A percentile compares a stretch with the other conserved stretches of the same genome.
phyloP scores from a whole-genome alignment of 441 rosid species.

The Croton setiger region DNA sequence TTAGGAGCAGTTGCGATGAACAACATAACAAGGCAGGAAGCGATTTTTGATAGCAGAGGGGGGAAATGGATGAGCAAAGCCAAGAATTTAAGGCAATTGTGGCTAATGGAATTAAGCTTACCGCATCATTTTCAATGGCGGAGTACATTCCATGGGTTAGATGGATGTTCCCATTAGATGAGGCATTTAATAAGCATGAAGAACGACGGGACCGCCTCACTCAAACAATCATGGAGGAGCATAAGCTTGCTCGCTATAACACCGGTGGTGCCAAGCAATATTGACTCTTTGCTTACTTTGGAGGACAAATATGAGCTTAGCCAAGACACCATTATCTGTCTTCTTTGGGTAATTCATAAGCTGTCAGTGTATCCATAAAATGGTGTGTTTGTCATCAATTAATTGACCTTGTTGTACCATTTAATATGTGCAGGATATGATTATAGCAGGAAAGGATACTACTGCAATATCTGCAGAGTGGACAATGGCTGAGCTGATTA shows the following conservation, averaged over 20 bases:
- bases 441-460: slow-evolving; percentile 94
- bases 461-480: slow-evolving; percentile 79
- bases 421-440: slow-evolving; percentile 61
- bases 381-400: not conserved
- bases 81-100: slow-evolving; percentile 76
- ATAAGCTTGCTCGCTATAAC: slow-evolving; percentile 35
- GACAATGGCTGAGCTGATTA: slow-evolving; percentile 84
- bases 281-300: slow-evolving; percentile 81
- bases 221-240: slow-evolving; percentile 82
- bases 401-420: too few species aligned
- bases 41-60: slow-evolving; percentile 73
- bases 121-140: slow-evolving; percentile 77
- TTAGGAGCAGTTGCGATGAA: slow-evolving; percentile 86
- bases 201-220: slow-evolving; percentile 74
- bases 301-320: slow-evolving; percentile 84
- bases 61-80: slow-evolving; percentile 77
- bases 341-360: slow-evolving; percentile 62
- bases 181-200: slow-evolving; percentile 61
- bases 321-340: slow-evolving; percentile 87
- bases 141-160: slow-evolving; percentile 93
- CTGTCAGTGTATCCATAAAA: not conserved
- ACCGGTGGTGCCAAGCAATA: slow-evolving; percentile 69
- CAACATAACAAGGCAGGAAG: slow-evolving; percentile 91
- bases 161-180: slow-evolving; percentile 85
- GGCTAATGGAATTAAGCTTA: slow-evolving; percentile 72